Evolutionary conservation across 192 early-diverging fungal genomes (phyloP).

Genomic region (Chytriomyces hyalinus): DNA sequence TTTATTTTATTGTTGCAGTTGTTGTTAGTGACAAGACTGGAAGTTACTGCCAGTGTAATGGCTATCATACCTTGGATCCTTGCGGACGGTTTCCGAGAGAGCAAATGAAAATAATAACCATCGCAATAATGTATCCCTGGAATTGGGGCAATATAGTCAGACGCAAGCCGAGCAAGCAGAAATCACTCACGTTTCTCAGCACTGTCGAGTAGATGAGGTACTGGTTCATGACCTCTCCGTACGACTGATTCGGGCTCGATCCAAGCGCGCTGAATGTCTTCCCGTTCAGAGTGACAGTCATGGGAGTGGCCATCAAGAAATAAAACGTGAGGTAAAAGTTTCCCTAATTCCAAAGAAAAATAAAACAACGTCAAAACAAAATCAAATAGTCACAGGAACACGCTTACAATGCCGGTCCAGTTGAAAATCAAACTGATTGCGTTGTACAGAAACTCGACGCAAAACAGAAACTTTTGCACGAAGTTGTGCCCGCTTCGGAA

Average conservation of each 20-base stretch:
- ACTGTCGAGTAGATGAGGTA: constrained; percentile 24
- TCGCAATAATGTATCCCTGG: constrained; percentile 42
- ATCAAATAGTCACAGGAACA: constrained; percentile 4
- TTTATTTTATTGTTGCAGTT: not conserved
- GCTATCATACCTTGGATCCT: constrained; percentile 36
- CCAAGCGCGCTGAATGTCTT: constrained; percentile 51
- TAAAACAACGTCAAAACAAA: constrained; percentile 11
- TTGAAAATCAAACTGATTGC: constrained; percentile 67
- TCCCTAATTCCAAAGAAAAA: constrained; percentile 19
- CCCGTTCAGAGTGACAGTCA: constrained; percentile 37
- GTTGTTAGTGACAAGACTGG: not conserved
- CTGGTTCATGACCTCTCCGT: constrained; percentile 17
- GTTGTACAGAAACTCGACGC: constrained; percentile 66
- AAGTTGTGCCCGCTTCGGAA: constrained; percentile 70
- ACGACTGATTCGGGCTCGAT: constrained; percentile 44
- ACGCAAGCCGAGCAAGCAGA: not conserved
- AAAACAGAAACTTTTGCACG: constrained; percentile 69
- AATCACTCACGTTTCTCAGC: constrained; percentile 16
- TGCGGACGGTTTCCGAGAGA: constrained; percentile 60
- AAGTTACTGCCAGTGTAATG: not conserved
- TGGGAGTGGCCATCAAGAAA: constrained; percentile 44
- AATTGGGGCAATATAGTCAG: constrained; percentile 25
- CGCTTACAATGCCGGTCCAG: constrained; percentile 44
- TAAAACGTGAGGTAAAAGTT: constrained; percentile 63
- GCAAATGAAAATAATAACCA: constrained; percentile 51